Percentiles rank a stretch among this genome's conserved stretches.
Evolutionary conservation across 148 eudicot genomes (phyloP).

Genomic region (Cornus controversa): DNA sequence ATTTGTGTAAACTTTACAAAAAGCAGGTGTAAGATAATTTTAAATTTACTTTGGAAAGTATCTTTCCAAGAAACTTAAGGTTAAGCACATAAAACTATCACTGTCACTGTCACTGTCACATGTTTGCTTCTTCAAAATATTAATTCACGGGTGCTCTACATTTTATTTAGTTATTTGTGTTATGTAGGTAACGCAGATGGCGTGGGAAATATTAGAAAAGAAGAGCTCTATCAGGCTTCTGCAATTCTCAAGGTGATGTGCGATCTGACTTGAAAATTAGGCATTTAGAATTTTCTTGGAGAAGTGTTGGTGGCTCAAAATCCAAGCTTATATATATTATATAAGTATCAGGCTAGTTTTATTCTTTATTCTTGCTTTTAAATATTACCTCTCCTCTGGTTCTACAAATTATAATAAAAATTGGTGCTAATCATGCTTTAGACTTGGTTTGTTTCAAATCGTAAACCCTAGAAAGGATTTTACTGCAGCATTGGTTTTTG

Average conservation of each 20-base stretch:
- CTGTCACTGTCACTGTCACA: background rate
- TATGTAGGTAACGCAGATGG: slow-evolving; percentile 83
- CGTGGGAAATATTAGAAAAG: slow-evolving; percentile 60
- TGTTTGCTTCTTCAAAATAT: background rate
- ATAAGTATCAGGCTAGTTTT: background rate
- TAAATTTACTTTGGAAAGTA: background rate
- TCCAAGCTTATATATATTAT: background rate
- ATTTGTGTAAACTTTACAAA: too few relatives aligned
- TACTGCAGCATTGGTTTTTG: background rate
- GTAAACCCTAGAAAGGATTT: background rate
- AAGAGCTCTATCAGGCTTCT: slow-evolving; percentile 78
- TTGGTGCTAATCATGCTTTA: background rate
- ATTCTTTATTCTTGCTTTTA: background rate
- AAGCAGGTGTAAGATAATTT: background rate
- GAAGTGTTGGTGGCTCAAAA: slow-evolving; percentile 2
- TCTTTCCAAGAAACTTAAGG: background rate
- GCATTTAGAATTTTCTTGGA: slow-evolving; percentile 5
- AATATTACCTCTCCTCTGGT: background rate
- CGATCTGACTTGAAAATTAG: background rate
- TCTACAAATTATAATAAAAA: background rate
- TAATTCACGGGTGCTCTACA: background rate
- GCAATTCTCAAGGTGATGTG: slow-evolving; percentile 60
- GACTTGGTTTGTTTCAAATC: background rate
- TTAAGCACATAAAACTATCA: background rate
- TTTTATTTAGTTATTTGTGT: background rate